Percentiles rank a stretch among this genome's conserved stretches.
These are phyloP conservation scores for Lycium ferocissimum DNA, from an alignment of 257 asterid genomes.

Conservation along the genomic window DNA sequence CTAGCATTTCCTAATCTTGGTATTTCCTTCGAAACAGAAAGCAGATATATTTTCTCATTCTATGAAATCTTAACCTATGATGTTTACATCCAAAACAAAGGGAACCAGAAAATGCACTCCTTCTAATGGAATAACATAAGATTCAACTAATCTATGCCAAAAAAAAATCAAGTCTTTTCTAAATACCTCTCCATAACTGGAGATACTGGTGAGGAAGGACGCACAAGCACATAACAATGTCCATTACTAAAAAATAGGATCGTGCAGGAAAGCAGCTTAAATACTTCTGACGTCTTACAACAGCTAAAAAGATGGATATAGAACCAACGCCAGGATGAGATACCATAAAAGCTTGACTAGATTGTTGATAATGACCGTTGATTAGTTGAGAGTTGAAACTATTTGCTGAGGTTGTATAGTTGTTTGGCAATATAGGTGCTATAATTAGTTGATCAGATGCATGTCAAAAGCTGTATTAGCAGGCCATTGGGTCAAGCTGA, in stretches of 20 bases:
- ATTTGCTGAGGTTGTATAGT: conserved; percentile 94
- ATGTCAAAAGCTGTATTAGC: conserved; percentile 96
- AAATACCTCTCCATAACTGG: neutral
- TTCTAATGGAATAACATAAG: neutral
- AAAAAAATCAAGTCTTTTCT: neutral
- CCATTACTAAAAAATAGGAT: neutral
- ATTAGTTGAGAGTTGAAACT: conserved; percentile 92
- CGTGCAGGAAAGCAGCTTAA: neutral
- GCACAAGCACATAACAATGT: conserved; percentile 22
- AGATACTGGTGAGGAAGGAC: neutral
- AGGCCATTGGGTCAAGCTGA: conserved; percentile 65
- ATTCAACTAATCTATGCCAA: conserved; percentile 10
- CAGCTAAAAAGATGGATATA: conserved; percentile 30
- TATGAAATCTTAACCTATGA: conserved; percentile 19
- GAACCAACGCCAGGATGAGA: conserved; percentile 65
- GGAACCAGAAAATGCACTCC: neutral
- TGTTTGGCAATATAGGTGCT: conserved; percentile 92
- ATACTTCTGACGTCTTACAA: conserved; percentile 8
- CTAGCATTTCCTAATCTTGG: conserved; percentile 21
- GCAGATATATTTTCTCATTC: conserved; percentile 34
- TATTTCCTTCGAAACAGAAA: conserved; percentile 50
- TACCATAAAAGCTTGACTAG: conserved; percentile 95
- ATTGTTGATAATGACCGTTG: conserved; percentile 95
- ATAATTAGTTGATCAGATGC: conserved; percentile 95
- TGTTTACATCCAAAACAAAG: neutral